Conservation (phyloP, 768 basidiomycete species). For the Hericium alpestre region DNA sequence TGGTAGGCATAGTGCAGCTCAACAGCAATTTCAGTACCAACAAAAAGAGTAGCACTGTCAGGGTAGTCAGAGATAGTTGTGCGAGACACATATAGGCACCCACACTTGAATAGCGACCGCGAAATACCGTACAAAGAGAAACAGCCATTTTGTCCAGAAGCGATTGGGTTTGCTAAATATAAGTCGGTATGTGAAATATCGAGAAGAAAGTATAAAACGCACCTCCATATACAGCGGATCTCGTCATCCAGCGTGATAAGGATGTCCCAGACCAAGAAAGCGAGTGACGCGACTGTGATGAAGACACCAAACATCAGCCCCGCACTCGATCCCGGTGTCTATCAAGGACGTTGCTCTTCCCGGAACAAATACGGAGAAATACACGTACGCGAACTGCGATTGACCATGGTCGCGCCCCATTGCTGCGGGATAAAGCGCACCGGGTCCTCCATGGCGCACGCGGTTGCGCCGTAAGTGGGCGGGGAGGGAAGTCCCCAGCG, state of each 20-base stretch:
- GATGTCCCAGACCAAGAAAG: neutral
- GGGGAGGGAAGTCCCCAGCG: too few relatives aligned
- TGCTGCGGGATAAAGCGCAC: neutral
- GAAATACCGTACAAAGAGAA: constrained; percentile 12
- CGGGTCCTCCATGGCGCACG: neutral
- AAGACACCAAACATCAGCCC: too few relatives aligned
- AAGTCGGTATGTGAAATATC: neutral
- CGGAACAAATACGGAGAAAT: neutral
- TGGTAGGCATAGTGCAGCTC: constrained; percentile 12
- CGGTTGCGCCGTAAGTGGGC: too few relatives aligned
- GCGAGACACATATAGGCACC: neutral
- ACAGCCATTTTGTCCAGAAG: constrained; percentile 20
- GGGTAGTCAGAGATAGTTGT: neutral
- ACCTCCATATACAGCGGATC: neutral
- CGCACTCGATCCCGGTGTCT: too few relatives aligned
- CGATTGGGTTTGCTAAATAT: constrained; percentile 14
- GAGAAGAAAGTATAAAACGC: neutral
- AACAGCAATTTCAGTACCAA: constrained; percentile 3
- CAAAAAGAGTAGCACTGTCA: constrained; percentile 8
- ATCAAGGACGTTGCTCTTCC: too few relatives aligned
- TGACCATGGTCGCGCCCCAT: neutral
- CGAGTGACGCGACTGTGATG: neutral
- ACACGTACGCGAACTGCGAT: constrained; percentile 13
- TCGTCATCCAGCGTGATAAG: constrained; percentile 2
- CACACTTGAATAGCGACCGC: constrained; percentile 10